Evolutionary conservation across 805 yeast species (phyloP), one percentile per base, ranked within the genome.

Genomic region (Metschnikowia matae): DNA sequence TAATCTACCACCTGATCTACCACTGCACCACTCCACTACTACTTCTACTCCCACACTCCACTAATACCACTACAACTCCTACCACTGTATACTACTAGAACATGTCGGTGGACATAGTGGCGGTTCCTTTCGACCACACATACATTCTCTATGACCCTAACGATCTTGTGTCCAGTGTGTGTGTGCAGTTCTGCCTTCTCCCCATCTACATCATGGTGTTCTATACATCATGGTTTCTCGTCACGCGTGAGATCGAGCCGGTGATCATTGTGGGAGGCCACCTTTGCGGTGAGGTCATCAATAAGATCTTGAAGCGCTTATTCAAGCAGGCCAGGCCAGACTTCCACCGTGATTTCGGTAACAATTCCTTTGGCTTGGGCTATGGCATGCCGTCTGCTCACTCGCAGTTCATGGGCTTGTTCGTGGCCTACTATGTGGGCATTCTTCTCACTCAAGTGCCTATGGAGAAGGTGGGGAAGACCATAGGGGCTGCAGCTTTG

Each of bases 361-460:
- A 71, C 41, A 81, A 58, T 23, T 75, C 71, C 23, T 63, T 63
- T 40, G 66, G 81, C 51, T 75, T 86, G 54, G 83, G 86, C 0
- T 90, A 85, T 64, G 99, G 99, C 0, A 92, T 92, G 97, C 99
- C 99, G 0, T 83, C 91, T 48, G 97, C 99, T 1, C 99, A 92
- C 67, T 83, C 96, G 0, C 99, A 92, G 69, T 94, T 91, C 66
- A 87, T 92, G 90, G 95, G 96, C 2, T 94, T 83, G 63, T 83
- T 86, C 55, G 77, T 81, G n/a, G 71, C 78, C 6, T 87, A 83
- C 62, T 70, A 77, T 53, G 58, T 74, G 2, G 73, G 86, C 51
- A 77, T 50, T 49, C 67, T 65, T 56, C 64, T 55, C 69, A 76
- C 62, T 69, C 81, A 81, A 65, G 69, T 54, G 62, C 59, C 59